phyloP scores from a whole-genome alignment of 352 stramenopile genomes.

The Globisporangium alternatum region DNA sequence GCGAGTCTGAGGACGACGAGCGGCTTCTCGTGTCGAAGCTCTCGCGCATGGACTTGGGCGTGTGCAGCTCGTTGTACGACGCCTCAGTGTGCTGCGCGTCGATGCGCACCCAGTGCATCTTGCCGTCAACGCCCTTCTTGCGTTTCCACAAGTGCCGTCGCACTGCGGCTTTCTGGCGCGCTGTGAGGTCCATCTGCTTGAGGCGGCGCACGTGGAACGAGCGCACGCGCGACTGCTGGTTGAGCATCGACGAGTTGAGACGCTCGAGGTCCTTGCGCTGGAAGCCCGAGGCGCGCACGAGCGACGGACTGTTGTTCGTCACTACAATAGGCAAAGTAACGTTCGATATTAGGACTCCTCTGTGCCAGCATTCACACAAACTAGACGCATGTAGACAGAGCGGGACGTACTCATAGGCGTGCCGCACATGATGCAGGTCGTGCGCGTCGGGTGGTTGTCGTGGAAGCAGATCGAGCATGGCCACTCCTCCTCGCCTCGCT shows the following conservation, averaged over 20 bases:
- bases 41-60: constrained; percentile 33
- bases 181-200: constrained; percentile 85
- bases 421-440: constrained; percentile 80
- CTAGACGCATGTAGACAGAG: neutral
- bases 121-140: constrained; percentile 65
- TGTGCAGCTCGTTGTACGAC: constrained; percentile 47
- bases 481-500: constrained; percentile 79
- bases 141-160: constrained; percentile 73
- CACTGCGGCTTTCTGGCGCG: constrained; percentile 75
- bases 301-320: constrained; percentile 51
- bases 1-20: constrained; percentile 46
- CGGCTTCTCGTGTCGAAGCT: constrained; percentile 32
- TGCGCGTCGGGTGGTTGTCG: constrained; percentile 84
- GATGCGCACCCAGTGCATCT: constrained; percentile 82
- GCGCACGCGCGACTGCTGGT: constrained; percentile 76
- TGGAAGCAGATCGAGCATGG: constrained; percentile 88
- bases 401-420: constrained; percentile 35
- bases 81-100: constrained; percentile 38
- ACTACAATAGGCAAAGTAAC: constrained; percentile 9
- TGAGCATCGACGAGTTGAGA: constrained; percentile 70
- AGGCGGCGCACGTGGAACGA: constrained; percentile 83
- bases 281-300: constrained; percentile 68
- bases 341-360: neutral
- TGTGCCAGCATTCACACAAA: neutral
- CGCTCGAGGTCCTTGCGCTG: constrained; percentile 59